phyloP scores from a whole-genome alignment of 2,329 filamentous ascomycete genomes.

The Ceratocystis papillata region DNA sequence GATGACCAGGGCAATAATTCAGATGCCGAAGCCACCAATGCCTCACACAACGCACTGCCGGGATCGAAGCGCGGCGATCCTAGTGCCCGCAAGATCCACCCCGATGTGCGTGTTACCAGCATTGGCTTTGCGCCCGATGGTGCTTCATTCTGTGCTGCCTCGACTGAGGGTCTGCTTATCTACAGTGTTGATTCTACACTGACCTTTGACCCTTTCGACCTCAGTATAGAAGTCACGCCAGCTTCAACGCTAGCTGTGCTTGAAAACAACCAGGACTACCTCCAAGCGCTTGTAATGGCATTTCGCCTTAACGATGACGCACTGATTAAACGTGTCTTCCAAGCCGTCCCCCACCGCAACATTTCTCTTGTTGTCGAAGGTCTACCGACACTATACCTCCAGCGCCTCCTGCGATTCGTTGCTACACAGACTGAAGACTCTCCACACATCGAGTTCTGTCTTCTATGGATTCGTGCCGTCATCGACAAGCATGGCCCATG shows the following conservation, averaged over 20 bases:
- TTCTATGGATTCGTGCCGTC: constrained; percentile 79
- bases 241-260: constrained; percentile 64
- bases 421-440: constrained; percentile 79
- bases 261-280: constrained; percentile 61
- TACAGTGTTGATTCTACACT: constrained; percentile 80
- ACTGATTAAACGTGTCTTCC: constrained; percentile 75
- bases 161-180: constrained; percentile 84
- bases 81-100: constrained; percentile 60
- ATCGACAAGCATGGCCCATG: constrained; percentile 75
- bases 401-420: constrained; percentile 74
- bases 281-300: constrained; percentile 91
- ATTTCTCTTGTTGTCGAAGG: constrained; percentile 68
- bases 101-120: constrained; percentile 74
- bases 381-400: constrained; percentile 75
- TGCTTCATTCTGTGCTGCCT: constrained; percentile 83
- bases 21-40: constrained; percentile 69
- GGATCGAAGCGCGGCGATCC: constrained; percentile 77
- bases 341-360: constrained; percentile 63
- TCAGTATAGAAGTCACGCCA: constrained; percentile 88
- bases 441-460: constrained; percentile 87
- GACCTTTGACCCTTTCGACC: constrained; percentile 90
- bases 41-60: constrained; percentile 73
- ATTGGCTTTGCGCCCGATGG: constrained; percentile 84
- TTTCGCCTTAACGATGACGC: constrained; percentile 85
- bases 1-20: constrained; percentile 50